phyloP scores from a whole-genome alignment of 805 yeast species.

The Lipomyces mesembrius region DNA sequence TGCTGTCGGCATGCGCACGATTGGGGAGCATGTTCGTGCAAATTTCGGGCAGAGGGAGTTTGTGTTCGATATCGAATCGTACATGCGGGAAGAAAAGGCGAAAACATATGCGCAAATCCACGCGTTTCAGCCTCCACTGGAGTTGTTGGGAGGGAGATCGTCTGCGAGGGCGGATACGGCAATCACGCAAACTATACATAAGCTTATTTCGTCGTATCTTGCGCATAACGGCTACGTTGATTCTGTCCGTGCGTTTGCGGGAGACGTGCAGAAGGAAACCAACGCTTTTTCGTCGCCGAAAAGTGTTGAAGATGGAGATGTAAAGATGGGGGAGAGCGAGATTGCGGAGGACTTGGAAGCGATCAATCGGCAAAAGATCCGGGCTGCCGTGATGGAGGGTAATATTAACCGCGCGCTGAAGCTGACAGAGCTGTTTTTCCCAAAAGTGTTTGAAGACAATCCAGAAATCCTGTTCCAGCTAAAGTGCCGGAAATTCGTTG shows the following conservation, averaged over 20 bases:
- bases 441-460: slow-evolving; percentile 47
- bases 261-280: slow-evolving; percentile 47
- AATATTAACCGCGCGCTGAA: slow-evolving; percentile 53
- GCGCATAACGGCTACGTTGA: slow-evolving; percentile 63
- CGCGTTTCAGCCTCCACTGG: slow-evolving; percentile 29
- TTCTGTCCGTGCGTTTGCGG: slow-evolving; percentile 56
- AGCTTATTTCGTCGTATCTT: slow-evolving; percentile 55
- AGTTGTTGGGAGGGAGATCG: slow-evolving; percentile 15
- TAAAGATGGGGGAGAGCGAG: slow-evolving; percentile 41
- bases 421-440: slow-evolving; percentile 49
- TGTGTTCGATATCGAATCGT: slow-evolving; percentile 62
- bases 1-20: slow-evolving; percentile 51
- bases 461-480: slow-evolving; percentile 50
- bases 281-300: slow-evolving; percentile 21
- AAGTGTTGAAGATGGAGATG: slow-evolving; percentile 27
- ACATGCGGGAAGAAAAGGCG: slow-evolving; percentile 43
- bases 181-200: slow-evolving; percentile 43
- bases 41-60: slow-evolving; percentile 61
- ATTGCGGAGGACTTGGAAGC: slow-evolving; percentile 48
- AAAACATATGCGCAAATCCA: slow-evolving; percentile 30
- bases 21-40: slow-evolving; percentile 52
- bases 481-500: slow-evolving; percentile 52
- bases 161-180: slow-evolving; percentile 26
- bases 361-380: slow-evolving; percentile 53
- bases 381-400: slow-evolving; percentile 51